Evolutionary conservation across 371 early-diverging fungal species (phyloP).

Genomic region (Rhizopus sp.): DNA sequence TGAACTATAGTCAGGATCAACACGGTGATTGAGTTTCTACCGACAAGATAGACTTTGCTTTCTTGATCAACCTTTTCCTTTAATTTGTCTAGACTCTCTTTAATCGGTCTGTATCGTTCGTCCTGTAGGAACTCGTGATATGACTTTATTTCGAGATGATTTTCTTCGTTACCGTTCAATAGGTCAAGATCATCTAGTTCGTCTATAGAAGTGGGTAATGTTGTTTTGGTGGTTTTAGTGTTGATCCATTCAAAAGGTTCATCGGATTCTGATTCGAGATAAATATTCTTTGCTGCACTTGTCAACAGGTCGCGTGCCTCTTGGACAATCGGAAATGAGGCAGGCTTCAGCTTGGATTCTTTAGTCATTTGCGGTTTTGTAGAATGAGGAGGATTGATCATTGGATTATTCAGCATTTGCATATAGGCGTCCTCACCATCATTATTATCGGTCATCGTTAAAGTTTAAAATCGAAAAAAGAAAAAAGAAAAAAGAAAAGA

Average conservation of each 20-base stretch:
- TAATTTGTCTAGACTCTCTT: conserved; percentile 9
- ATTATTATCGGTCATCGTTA: not conserved
- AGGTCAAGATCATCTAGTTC: conserved; percentile 16
- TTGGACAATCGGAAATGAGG: conserved; percentile 6
- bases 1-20: conserved; percentile 19
- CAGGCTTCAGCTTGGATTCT: conserved; percentile 3
- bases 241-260: conserved; percentile 26
- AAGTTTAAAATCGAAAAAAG: not conserved
- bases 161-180: conserved; percentile 1
- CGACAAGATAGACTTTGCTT: conserved; percentile 18
- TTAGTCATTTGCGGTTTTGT: not conserved
- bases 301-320: conserved; percentile 10
- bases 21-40: conserved; percentile 12
- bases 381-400: conserved; percentile 15
- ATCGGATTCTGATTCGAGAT: conserved; percentile 25
- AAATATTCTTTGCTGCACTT: conserved; percentile 7
- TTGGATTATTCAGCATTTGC: conserved; percentile 26
- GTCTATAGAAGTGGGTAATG: conserved; percentile 8
- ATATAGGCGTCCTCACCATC: conserved; percentile 9
- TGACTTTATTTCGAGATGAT: conserved; percentile 8
- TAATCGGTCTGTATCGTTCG: conserved; percentile 12
- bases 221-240: not conserved
- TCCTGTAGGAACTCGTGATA: conserved; percentile 3
- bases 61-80: not conserved
- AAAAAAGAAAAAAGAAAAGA: not conserved